A percentile compares a stretch with the other conserved stretches of the same genome.
Conservation (phyloP, 192 early-diverging fungal species). For the Lobosporangium transversale region DNA sequence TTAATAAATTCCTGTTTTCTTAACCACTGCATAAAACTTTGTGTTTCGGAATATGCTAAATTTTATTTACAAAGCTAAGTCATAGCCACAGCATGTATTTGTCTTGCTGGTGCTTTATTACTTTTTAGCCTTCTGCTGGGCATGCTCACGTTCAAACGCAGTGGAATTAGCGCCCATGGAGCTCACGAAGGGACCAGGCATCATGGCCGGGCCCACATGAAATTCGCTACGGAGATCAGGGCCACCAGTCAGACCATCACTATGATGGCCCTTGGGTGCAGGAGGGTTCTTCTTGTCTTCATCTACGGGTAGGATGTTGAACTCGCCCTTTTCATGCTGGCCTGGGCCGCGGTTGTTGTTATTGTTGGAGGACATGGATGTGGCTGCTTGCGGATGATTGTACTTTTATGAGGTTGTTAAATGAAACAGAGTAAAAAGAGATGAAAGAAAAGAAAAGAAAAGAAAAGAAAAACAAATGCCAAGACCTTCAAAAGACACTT, state of each 20-base stretch:
- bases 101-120: not conserved
- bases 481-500: not conserved
- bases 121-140: constrained; percentile 19
- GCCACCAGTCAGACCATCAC: not conserved
- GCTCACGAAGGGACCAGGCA: constrained; percentile 42
- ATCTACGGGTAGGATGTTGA: constrained; percentile 47
- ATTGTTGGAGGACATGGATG: constrained; percentile 1
- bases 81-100: not conserved
- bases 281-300: constrained; percentile 47
- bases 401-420: not conserved
- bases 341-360: constrained; percentile 4
- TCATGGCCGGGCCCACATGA: constrained; percentile 34
- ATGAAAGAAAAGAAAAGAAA: not conserved
- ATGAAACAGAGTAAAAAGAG: not conserved
- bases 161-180: constrained; percentile 49
- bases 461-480: not conserved
- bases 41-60: too few species aligned
- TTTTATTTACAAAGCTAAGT: too few species aligned
- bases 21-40: too few species aligned
- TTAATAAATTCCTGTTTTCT: too few species aligned
- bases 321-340: constrained; percentile 39
- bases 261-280: constrained; percentile 29
- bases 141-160: constrained; percentile 30
- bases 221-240: constrained; percentile 22
- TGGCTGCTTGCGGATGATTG: not conserved